Conservation (phyloP, 441 rosid genomes). For the Gossypium schwendimanii region DNA sequence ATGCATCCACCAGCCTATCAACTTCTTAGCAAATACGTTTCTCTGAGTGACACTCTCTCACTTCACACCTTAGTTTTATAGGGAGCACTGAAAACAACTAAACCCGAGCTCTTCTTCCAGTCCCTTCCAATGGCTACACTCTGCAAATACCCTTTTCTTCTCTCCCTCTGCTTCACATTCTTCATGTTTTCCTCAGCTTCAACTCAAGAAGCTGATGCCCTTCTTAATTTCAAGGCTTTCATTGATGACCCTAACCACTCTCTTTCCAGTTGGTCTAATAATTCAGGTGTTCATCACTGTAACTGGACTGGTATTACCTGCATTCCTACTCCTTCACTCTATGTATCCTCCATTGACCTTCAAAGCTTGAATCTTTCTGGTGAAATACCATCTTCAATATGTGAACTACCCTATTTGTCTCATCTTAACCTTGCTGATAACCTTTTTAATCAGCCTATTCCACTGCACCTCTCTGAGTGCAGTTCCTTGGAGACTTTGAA, state of each 20-base stretch:
- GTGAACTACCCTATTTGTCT: slow-evolving; percentile 50
- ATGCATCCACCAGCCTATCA: slow-evolving; percentile 11
- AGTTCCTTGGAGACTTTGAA: slow-evolving; percentile 63
- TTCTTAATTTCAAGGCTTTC: slow-evolving; percentile 65
- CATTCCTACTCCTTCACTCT: slow-evolving; percentile 32
- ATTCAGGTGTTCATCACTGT: slow-evolving; percentile 52
- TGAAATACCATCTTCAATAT: slow-evolving; percentile 61
- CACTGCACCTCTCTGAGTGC: slow-evolving; percentile 69
- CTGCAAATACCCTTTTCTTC: slow-evolving; percentile 26
- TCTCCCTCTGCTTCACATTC: slow-evolving; percentile 36
- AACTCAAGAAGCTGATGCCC: slow-evolving; percentile 45
- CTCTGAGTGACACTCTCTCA: slow-evolving; percentile 8
- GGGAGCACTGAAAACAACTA: slow-evolving; percentile 17
- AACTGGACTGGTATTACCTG: slow-evolving; percentile 87
- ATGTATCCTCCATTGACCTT: slow-evolving; percentile 60
- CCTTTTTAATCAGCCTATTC: slow-evolving; percentile 73
- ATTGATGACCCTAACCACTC: slow-evolving; percentile 54
- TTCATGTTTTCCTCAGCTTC: slow-evolving; percentile 35
- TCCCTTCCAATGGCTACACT: slow-evolving; percentile 50
- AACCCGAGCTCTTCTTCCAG: slow-evolving; percentile 19
- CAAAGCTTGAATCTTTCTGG: slow-evolving; percentile 85
- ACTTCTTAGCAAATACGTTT: not conserved
- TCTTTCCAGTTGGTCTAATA: slow-evolving; percentile 65
- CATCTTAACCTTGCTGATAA: slow-evolving; percentile 71
- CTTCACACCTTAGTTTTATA: slow-evolving; percentile 6